Evolutionary conservation across 768 basidiomycete genomes (phyloP).

Genomic region (Crassisporium funariophilum): DNA sequence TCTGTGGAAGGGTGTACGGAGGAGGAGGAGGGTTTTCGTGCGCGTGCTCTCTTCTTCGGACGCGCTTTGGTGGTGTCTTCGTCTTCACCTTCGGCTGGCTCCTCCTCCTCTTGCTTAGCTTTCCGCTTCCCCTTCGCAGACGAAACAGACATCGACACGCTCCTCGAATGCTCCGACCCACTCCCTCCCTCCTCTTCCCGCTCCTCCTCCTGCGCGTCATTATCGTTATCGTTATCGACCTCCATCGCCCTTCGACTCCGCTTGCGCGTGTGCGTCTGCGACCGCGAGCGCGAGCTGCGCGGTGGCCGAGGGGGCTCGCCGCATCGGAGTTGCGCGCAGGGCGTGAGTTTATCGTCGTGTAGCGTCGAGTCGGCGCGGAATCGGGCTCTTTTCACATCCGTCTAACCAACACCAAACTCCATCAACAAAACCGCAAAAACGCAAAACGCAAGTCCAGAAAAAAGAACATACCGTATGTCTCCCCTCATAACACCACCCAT

Average conservation of each 20-base stretch:
- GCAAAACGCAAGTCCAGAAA: conserved; percentile 11
- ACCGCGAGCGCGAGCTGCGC: conserved; percentile 18
- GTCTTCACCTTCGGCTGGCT: conserved; percentile 1
- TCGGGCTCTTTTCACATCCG: conserved; percentile 71
- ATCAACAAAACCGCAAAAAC: conserved; percentile 1
- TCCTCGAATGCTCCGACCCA: not conserved
- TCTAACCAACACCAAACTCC: too few relatives aligned
- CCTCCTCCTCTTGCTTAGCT: conserved; percentile 9
- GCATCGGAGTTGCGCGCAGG: conserved; percentile 61
- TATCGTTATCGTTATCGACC: conserved; percentile 9
- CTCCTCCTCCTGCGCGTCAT: conserved; percentile 9
- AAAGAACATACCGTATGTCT: conserved; percentile 64
- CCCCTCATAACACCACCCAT: conserved; percentile 88
- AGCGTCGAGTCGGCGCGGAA: conserved; percentile 77
- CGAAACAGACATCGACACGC: not conserved
- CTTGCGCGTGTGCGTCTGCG: conserved; percentile 33
- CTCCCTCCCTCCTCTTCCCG: conserved; percentile 7
- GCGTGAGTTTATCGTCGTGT: conserved; percentile 65
- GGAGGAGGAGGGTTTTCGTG: conserved; percentile 5
- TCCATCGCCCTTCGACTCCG: conserved; percentile 25
- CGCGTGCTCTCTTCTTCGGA: conserved; percentile 16
- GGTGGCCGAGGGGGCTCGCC: conserved; percentile 39
- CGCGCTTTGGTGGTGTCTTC: conserved; percentile 20
- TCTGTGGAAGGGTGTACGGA: not conserved
- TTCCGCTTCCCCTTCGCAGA: conserved; percentile 4